Conservation (phyloP, 768 basidiomycete species). For the Floccularia luteovirens region DNA sequence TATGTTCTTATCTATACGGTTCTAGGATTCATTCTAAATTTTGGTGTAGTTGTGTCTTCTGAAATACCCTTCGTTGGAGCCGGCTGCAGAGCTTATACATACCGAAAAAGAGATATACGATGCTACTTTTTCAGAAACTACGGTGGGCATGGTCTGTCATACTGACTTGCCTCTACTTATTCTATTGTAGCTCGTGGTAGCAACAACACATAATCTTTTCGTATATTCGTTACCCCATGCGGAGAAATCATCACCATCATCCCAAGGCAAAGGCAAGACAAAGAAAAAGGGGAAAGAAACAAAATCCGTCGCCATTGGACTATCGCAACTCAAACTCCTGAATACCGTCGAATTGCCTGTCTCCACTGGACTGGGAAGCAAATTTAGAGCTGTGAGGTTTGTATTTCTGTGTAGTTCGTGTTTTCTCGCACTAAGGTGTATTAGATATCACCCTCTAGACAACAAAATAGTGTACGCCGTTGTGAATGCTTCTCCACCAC, state of each 20-base stretch:
- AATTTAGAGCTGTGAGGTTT: conserved; percentile 61
- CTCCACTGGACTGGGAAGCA: conserved; percentile 39
- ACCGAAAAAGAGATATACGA: conserved; percentile 83
- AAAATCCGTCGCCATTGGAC: conserved; percentile 7
- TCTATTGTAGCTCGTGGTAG: conserved; percentile 48
- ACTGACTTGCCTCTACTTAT: background rate
- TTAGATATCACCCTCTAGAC: conserved; percentile 51
- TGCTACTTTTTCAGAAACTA: conserved; percentile 63
- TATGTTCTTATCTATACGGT: conserved; percentile 22
- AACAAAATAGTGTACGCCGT: conserved; percentile 56
- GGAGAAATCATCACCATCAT: conserved; percentile 9
- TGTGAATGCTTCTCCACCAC: conserved; percentile 61
- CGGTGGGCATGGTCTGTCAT: conserved; percentile 29
- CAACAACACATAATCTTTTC: conserved; percentile 54
- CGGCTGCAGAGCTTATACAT: conserved; percentile 40
- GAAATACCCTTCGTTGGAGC: conserved; percentile 49
- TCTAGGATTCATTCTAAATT: conserved; percentile 5
- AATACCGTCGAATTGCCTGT: conserved; percentile 48
- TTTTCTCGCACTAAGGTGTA: background rate
- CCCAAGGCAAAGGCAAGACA: conserved; percentile 28
- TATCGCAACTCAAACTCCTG: conserved; percentile 31
- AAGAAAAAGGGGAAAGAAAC: conserved; percentile 8
- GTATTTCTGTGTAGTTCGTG: conserved; percentile 3
- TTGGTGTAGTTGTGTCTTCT: conserved; percentile 53
- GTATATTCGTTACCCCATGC: conserved; percentile 49